Evolutionary conservation across 202 grass and related monocot genomes (phyloP), one percentile per base, ranked within the genome.

Genomic region (Musa balbisiana): DNA sequence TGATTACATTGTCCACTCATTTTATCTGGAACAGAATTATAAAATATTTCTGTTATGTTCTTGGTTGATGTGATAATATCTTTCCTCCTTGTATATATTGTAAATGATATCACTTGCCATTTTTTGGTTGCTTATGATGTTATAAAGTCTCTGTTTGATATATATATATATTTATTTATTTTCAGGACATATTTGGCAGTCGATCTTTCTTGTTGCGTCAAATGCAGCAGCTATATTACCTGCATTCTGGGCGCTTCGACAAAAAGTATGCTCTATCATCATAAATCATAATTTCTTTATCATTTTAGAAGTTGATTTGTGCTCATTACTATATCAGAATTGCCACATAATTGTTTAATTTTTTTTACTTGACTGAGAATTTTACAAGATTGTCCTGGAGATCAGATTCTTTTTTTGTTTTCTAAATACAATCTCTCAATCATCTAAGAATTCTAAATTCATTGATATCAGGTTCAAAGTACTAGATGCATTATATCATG

Each of bases 221-320:
- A 98, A 98, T 89, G 94, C 81, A 73, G 94, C 91, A 78, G 91
- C 91, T 67, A 86, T 89, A 76, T 89, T 98, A 75, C 94, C 94
- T 81, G 87, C 94, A 81, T 91, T 86, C 62, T 92, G 94, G 94
- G 86, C 94, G 23, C 84, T 98, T 75, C 86, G 88, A 62, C 84
- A 89, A 77, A 98, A 91, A 83, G 91, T 98, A 83, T 79, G 52
- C 63, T 86, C 67, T 76, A n/a, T 70, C 16, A 19, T 22, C 5
- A 51, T 8, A 51, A 17, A 21, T n/a, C 33, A 51, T 15, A 70
- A 11, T 49, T 70, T 21, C 10, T 43, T 67, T 21, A n/a, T 1
- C 24, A 66, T 16, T 72, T 79, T 21, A 78, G 13, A 9, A 24
- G 11, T 73, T 53, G 10, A 13, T 55, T 21, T 26, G 15, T 15